A percentile compares a stretch with the other conserved stretches of the same genome.
These are phyloP conservation scores for Calonectria pteridis DNA, from an alignment of 2,329 filamentous ascomycete genomes.

Conservation along the genomic window DNA sequence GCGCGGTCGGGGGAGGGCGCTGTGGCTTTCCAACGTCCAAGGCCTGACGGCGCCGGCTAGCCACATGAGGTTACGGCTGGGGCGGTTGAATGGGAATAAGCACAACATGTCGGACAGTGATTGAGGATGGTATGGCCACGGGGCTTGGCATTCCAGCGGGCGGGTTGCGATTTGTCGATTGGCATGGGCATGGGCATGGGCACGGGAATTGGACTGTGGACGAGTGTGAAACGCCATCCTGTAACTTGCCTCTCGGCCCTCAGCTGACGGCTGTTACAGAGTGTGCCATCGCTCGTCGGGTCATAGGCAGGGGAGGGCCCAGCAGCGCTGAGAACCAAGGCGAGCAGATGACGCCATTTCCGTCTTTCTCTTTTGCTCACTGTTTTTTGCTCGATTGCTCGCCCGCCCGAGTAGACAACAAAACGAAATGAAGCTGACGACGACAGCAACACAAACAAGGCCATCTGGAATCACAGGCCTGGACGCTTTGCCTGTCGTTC, in stretches of 20 bases:
- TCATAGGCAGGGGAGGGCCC: not conserved
- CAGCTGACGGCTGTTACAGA: slow-evolving; percentile 9
- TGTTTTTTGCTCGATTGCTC: not conserved
- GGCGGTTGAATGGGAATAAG: not conserved
- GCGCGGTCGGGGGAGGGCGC: not conserved
- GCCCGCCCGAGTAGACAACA: not conserved
- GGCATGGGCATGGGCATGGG: not conserved
- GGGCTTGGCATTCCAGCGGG: not conserved
- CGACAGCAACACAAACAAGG: not conserved
- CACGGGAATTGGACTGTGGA: not conserved
- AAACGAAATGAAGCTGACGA: not conserved
- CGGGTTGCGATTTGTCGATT: not conserved
- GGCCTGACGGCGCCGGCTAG: not conserved
- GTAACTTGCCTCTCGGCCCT: slow-evolving; percentile 1
- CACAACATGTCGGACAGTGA: not conserved
- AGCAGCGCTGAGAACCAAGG: not conserved
- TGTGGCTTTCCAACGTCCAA: not conserved
- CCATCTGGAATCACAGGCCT: not conserved
- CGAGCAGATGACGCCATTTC: not conserved
- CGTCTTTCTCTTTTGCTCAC: not conserved
- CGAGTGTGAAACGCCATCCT: slow-evolving; percentile 7
- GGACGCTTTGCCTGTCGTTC: not conserved
- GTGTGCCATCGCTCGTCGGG: not conserved
- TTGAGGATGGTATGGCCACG: not conserved
- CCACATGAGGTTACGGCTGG: not conserved